Base-by-base conservation (phyloP, 2,329 filamentous ascomycete species). In the Colletotrichum higginsianum region DNA sequence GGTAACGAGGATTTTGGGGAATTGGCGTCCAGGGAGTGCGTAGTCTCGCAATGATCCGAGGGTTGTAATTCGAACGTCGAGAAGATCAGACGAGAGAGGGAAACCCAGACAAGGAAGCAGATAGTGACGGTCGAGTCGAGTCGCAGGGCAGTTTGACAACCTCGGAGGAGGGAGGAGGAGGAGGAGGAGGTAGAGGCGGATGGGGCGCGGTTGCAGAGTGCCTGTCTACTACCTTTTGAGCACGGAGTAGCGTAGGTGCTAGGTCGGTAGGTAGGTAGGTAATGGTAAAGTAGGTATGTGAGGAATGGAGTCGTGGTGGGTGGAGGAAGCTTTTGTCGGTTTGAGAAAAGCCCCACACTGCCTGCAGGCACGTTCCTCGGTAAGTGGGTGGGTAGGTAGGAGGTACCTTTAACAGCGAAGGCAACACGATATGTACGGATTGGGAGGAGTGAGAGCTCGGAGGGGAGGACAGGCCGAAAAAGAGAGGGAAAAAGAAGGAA, bases 261-360 rank as follows among this genome's bases (percentile, higher is more conserved):
- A 30, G 30, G 44, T 16, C 67, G 30, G 30, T 35, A 35, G 30
- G 30, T 35, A 35, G 30, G 30, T 35, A 35, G 8, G 30, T 9
- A 35, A 35, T 35, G 8, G 30, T 9, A 35, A 35, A 35, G 30
- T 9, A 35, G 30, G 30, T 35, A 35, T 35, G 30, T 57, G 57
- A 67, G 46, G 57, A 67, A 63, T 53, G 47, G n/a, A 38, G 47
- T 18, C 26, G 61, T 35, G 38, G 66, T 55, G 68, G 68, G 65
- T 15, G 58, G 58, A 53, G 57, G 65, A 71, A 71, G 68, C 68
- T 71, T 71, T 68, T 71, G 68, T 53, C 55, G 65, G 65, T 63
- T 68, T 71, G 53, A 44, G 63, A 66, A 38, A 16, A 57, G 68
- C 47, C 57, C 68, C 68, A 68, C 52, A 53, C 30, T 35, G 18